phyloP scores from a whole-genome alignment of 2,329 filamentous ascomycete genomes.

The Fonsecaea erecta region DNA sequence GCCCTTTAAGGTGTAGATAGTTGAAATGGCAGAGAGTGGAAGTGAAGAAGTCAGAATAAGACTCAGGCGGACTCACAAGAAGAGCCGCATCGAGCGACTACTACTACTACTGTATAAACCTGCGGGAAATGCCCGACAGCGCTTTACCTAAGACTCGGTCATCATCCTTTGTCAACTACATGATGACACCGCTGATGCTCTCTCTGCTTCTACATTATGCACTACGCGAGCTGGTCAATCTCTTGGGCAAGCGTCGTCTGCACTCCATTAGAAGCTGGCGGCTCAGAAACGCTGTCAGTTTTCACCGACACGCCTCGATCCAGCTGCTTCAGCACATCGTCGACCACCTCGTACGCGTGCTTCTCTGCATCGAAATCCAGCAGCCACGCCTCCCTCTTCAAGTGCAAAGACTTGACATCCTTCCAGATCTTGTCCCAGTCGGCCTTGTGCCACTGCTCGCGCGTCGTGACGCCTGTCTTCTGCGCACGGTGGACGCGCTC shows the following conservation, averaged over 20 bases:
- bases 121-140: background rate
- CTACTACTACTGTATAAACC: no score
- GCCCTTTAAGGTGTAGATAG: background rate
- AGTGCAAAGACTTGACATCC: slow-evolving; percentile 36
- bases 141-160: background rate
- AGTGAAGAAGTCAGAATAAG: background rate
- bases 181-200: background rate
- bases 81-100: background rate
- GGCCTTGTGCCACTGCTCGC: slow-evolving; percentile 39
- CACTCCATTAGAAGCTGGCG: slow-evolving; percentile 16
- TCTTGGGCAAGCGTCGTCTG: slow-evolving; percentile 16
- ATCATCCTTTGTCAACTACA: background rate
- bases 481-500: slow-evolving; percentile 37
- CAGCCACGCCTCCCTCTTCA: slow-evolving; percentile 37
- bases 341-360: slow-evolving; percentile 38
- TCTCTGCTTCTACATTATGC: background rate
- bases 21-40: background rate
- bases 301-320: slow-evolving; percentile 20
- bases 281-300: slow-evolving; percentile 17
- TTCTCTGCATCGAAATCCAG: slow-evolving; percentile 38
- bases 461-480: slow-evolving; percentile 37
- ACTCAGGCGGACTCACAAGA: background rate
- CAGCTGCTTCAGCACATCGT: slow-evolving; percentile 34
- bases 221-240: slow-evolving; percentile 30
- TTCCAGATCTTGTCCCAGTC: slow-evolving; percentile 50